Conservation (phyloP, 2,329 filamentous ascomycete genomes). For the Alternaria longipes region DNA sequence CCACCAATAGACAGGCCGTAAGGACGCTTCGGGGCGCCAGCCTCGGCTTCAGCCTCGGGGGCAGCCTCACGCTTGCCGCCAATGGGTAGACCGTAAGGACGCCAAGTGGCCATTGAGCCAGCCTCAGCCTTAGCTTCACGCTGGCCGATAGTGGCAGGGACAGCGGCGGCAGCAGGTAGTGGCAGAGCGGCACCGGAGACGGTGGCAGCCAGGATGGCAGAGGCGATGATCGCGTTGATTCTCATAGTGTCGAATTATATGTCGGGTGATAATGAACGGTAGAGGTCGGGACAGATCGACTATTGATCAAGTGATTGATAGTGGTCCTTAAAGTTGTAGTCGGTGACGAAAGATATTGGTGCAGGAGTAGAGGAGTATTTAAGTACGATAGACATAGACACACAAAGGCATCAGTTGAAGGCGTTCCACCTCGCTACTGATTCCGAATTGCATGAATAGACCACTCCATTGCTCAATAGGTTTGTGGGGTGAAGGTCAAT, state of each 20-base stretch:
- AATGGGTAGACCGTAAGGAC: constrained; percentile 25
- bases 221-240: constrained; percentile 54
- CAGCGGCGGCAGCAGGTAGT: constrained; percentile 32
- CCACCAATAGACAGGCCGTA: constrained; percentile 6
- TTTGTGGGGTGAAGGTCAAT: constrained; percentile 15
- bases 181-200: constrained; percentile 53
- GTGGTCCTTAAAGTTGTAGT: constrained; percentile 20
- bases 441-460: constrained; percentile 34
- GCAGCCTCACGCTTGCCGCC: constrained; percentile 47
- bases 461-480: constrained; percentile 22
- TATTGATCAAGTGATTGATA: constrained; percentile 16
- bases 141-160: constrained; percentile 7
- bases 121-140: constrained; percentile 15
- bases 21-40: constrained; percentile 23
- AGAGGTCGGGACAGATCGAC: constrained; percentile 17
- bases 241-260: constrained; percentile 56
- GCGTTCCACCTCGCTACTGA: background rate
- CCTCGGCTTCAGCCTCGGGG: constrained; percentile 20
- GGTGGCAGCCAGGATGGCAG: constrained; percentile 54
- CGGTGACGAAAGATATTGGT: constrained; percentile 14
- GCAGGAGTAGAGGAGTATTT: constrained; percentile 18
- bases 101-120: no score
- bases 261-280: constrained; percentile 30
- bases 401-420: constrained; percentile 10
- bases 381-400: constrained; percentile 11